Conservation (phyloP, 1,284 basidiomycete species). For the Fomitopsis palustris region DNA sequence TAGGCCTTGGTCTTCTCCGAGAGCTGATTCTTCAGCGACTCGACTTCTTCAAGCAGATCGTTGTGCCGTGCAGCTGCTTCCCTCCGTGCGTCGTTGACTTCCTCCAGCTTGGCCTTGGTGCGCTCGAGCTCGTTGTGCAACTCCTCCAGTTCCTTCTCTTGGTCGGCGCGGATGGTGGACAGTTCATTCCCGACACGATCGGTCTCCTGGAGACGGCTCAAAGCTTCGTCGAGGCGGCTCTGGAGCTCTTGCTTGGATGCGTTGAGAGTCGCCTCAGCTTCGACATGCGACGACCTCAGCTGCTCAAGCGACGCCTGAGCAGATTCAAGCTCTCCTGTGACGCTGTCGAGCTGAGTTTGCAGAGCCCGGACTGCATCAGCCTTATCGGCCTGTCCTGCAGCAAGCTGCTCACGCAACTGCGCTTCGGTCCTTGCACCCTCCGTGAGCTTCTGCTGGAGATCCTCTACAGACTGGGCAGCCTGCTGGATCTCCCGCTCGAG, state of each 20-base stretch:
- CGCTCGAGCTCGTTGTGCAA: constrained; percentile 6
- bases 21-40: constrained; percentile 9
- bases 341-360: constrained; percentile 33
- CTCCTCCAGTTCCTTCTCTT: constrained; percentile 12
- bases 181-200: constrained; percentile 18
- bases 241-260: constrained; percentile 21
- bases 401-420: constrained; percentile 24
- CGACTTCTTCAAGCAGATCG: constrained; percentile 10
- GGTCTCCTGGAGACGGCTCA: constrained; percentile 17
- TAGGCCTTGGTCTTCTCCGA: constrained; percentile 17
- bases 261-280: constrained; percentile 18
- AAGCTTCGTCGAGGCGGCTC: constrained; percentile 19
- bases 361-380: constrained; percentile 35
- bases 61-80: constrained; percentile 1
- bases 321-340: constrained; percentile 32
- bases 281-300: constrained; percentile 15
- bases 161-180: constrained; percentile 13
- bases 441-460: constrained; percentile 16
- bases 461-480: constrained; percentile 18
- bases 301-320: constrained; percentile 28
- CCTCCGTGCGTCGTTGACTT: neutral
- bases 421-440: constrained; percentile 16
- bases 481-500: constrained; percentile 21
- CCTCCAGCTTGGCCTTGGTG: constrained; percentile 8
- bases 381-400: constrained; percentile 35